A percentile compares a stretch with the other conserved stretches of the same genome.
Evolutionary conservation across 2,329 filamentous ascomycete species (phyloP).

Genomic region (Pseudocercospora eumusae): DNA sequence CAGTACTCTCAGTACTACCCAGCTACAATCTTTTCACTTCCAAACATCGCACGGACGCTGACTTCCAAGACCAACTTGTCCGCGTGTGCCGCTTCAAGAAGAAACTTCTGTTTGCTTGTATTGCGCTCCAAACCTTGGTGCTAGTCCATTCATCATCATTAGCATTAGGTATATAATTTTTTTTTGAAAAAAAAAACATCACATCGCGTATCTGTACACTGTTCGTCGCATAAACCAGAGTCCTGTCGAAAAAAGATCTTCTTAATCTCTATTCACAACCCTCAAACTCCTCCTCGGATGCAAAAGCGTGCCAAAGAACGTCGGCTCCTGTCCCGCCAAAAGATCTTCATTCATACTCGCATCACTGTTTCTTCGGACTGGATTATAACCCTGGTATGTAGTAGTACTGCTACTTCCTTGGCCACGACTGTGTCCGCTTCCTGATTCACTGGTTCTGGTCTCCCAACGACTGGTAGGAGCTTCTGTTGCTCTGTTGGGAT

Average conservation of each 20-base stretch:
- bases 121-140: too few relatives aligned
- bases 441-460: constrained; percentile 40
- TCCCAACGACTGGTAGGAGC: constrained; percentile 16
- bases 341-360: constrained; percentile 63
- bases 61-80: too few relatives aligned
- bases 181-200: not conserved
- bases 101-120: too few relatives aligned
- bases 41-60: too few relatives aligned
- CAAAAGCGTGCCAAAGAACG: constrained; percentile 59
- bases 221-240: not conserved
- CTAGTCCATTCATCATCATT: not conserved
- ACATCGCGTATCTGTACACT: not conserved
- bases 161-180: too few relatives aligned
- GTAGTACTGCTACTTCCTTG: constrained; percentile 33
- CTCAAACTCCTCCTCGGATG: constrained; percentile 56
- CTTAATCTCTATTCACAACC: constrained; percentile 30
- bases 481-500: constrained; percentile 18
- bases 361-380: constrained; percentile 44
- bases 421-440: constrained; percentile 37
- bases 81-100: too few relatives aligned
- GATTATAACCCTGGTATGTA: constrained; percentile 34
- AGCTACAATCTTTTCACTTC: too few relatives aligned
- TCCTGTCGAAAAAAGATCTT: constrained; percentile 1
- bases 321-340: constrained; percentile 65
- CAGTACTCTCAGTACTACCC: too few relatives aligned